Conservation (phyloP, 768 basidiomycete genomes). For the Lanmaoa rubissima region DNA sequence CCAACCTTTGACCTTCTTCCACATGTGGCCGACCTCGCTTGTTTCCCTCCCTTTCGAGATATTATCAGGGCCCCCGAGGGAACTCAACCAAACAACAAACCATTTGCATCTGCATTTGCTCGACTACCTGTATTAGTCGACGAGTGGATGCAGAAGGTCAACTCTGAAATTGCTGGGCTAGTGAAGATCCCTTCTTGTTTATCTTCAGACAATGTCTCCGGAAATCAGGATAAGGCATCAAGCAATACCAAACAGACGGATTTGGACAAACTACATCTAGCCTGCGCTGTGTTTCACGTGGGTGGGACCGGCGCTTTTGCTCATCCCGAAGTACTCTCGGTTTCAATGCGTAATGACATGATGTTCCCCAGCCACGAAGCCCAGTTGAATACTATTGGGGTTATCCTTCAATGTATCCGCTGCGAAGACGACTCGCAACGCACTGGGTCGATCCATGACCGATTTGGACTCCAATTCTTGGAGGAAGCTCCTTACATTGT, state of each 20-base stretch:
- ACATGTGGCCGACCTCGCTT: conserved; percentile 13
- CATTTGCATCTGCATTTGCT: conserved; percentile 12
- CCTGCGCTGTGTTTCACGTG: conserved; percentile 11
- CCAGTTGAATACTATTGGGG: not conserved
- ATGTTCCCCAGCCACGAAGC: not conserved
- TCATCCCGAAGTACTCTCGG: not conserved
- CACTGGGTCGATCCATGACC: not conserved
- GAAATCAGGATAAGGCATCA: not conserved
- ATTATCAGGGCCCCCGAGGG: conserved; percentile 5
- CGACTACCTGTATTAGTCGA: conserved; percentile 8
- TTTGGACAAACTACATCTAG: conserved; percentile 5
- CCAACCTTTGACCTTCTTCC: conserved; percentile 11
- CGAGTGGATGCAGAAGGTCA: conserved; percentile 10
- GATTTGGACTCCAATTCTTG: conserved; percentile 1
- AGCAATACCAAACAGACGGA: not conserved
- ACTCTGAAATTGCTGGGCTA: conserved; percentile 3
- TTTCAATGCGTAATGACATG: not conserved
- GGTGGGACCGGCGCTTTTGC: not conserved
- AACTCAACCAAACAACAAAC: not conserved
- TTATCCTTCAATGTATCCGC: not conserved
- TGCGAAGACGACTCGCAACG: not conserved
- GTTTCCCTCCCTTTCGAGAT: conserved; percentile 12
- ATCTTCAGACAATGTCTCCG: not conserved
- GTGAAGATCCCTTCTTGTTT: conserved; percentile 9
- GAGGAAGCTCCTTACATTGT: conserved; percentile 13